Conservation (phyloP, 1,284 basidiomycete genomes). For the Xerocomus minutiporus region DNA sequence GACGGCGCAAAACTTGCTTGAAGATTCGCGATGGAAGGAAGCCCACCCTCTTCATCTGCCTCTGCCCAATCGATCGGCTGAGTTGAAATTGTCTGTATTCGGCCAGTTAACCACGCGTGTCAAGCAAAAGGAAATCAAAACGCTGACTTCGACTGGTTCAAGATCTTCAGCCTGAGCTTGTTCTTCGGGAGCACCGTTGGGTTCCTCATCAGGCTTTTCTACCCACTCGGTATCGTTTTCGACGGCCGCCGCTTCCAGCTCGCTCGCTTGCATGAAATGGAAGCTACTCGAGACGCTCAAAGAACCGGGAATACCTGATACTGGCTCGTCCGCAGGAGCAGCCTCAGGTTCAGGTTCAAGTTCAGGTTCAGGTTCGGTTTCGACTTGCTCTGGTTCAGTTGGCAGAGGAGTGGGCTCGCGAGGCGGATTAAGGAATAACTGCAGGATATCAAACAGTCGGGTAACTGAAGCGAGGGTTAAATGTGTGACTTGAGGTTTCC, state of each 20-base stretch:
- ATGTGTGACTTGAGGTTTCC: background rate
- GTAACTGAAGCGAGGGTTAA: constrained; percentile 40
- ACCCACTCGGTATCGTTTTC: constrained; percentile 52
- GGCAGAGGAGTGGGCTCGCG: constrained; percentile 31
- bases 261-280: constrained; percentile 75
- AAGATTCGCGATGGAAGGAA: constrained; percentile 55
- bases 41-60: constrained; percentile 48
- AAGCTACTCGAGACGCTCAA: constrained; percentile 49
- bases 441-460: constrained; percentile 53
- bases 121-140: background rate
- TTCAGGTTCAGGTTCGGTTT: constrained; percentile 2
- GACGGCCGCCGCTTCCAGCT: constrained; percentile 52
- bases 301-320: constrained; percentile 32
- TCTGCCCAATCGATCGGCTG: constrained; percentile 54
- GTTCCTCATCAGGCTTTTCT: constrained; percentile 37
- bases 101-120: constrained; percentile 6
- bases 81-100: constrained; percentile 17
- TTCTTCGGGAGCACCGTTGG: constrained; percentile 26
- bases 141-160: constrained; percentile 25
- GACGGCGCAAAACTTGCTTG: constrained; percentile 49
- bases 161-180: constrained; percentile 28
- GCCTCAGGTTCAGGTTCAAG: constrained; percentile 2
- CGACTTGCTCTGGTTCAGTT: constrained; percentile 30
- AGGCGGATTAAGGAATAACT: constrained; percentile 49
- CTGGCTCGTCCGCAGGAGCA: constrained; percentile 20